phyloP scores from a whole-genome alignment of 2,329 filamentous ascomycete genomes.

The Pseudogymnoascus sp. region DNA sequence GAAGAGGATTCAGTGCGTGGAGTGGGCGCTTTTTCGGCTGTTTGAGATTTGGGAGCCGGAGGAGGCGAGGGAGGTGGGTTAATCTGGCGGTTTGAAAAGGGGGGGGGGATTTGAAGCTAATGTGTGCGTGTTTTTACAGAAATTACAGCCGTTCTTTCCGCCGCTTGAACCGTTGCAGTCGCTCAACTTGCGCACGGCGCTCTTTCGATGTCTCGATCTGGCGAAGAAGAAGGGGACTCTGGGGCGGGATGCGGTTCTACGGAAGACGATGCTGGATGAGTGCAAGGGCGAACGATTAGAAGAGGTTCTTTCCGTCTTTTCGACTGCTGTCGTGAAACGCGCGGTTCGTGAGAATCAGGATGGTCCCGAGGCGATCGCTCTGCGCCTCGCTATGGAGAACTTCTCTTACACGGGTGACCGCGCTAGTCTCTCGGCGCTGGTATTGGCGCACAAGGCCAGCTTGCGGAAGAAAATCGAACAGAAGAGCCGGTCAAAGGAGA shows the following conservation, averaged over 20 bases:
- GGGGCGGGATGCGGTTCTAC: conserved; percentile 68
- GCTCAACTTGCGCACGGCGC: conserved; percentile 74
- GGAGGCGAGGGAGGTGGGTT: conserved; percentile 60
- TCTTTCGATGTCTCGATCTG: conserved; percentile 73
- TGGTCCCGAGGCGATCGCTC: conserved; percentile 39
- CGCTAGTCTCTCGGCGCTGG: conserved; percentile 52
- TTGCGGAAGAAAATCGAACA: conserved; percentile 49
- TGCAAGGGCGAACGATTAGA: conserved; percentile 87
- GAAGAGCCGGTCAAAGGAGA: conserved; percentile 50
- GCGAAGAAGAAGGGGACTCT: conserved; percentile 81
- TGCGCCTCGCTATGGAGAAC: conserved; percentile 50
- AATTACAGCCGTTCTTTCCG: conserved; percentile 83
- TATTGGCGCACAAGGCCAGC: conserved; percentile 64
- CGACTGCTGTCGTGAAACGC: conserved; percentile 71
- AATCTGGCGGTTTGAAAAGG: conserved; percentile 9
- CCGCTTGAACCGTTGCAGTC: conserved; percentile 85
- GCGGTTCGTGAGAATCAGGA: conserved; percentile 39
- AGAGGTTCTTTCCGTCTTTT: conserved; percentile 77
- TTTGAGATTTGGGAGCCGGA: conserved; percentile 76
- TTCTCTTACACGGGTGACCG: conserved; percentile 48
- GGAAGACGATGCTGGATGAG: conserved; percentile 95
- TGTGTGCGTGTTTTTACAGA: conserved; percentile 35
- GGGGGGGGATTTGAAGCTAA: conserved; percentile 10
- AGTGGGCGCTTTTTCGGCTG: conserved; percentile 86
- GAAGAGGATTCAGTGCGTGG: conserved; percentile 69